A percentile compares a stretch with the other conserved stretches of the same genome.
phyloP scores from a whole-genome alignment of 805 yeast species.

The Metschnikowia koreensis region DNA sequence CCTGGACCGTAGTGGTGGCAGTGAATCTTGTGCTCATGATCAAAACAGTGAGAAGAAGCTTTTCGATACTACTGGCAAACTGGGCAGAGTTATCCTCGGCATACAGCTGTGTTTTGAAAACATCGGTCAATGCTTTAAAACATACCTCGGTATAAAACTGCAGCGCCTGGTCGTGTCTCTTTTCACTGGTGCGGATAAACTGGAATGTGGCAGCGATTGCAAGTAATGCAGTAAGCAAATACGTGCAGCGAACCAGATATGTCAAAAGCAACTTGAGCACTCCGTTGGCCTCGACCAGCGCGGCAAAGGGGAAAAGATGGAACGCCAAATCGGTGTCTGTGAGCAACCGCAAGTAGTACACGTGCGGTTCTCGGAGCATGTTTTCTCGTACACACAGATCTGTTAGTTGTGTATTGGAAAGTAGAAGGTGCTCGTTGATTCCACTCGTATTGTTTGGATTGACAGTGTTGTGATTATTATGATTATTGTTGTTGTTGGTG shows the following conservation, averaged over 20 bases:
- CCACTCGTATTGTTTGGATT: neutral
- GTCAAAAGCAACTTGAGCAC: constrained; percentile 27
- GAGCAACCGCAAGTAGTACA: constrained; percentile 30
- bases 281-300: constrained; percentile 33
- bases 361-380: constrained; percentile 29
- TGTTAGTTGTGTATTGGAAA: constrained; percentile 26
- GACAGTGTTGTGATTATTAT: too few species aligned
- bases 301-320: constrained; percentile 39
- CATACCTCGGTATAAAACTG: constrained; percentile 23
- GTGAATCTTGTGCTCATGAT: constrained; percentile 26
- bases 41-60: constrained; percentile 25
- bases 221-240: constrained; percentile 23
- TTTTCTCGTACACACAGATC: constrained; percentile 25
- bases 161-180: constrained; percentile 21
- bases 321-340: constrained; percentile 29
- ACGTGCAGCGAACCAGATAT: constrained; percentile 23
- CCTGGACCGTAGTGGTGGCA: constrained; percentile 17
- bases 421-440: constrained; percentile 9
- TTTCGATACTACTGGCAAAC: constrained; percentile 22
- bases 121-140: constrained; percentile 20
- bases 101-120: constrained; percentile 17
- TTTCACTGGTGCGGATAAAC: constrained; percentile 23
- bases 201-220: constrained; percentile 29
- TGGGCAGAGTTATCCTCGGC: constrained; percentile 9
- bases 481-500: neutral